Conservation (phyloP, 2,329 filamentous ascomycete species). For the Colletotrichum sp. region DNA sequence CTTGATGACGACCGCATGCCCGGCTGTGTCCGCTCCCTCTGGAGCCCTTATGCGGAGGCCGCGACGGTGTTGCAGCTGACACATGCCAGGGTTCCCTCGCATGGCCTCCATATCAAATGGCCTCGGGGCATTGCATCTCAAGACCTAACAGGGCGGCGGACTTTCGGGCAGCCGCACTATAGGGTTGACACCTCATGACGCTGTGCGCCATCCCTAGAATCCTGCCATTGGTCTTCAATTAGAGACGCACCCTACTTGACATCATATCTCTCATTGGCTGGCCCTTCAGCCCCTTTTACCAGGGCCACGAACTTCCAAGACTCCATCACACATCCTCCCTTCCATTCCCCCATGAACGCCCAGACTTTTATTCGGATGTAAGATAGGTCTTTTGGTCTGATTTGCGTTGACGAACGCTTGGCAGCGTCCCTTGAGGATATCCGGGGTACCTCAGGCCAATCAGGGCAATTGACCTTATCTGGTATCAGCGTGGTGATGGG, state of each 20-base stretch:
- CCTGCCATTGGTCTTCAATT: neutral
- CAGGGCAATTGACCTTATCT: conserved; percentile 1
- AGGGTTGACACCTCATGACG: neutral
- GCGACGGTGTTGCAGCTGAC: neutral
- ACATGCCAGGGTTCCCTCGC: neutral
- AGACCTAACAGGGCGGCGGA: neutral
- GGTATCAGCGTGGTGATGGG: neutral
- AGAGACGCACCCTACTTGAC: neutral
- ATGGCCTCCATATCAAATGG: neutral
- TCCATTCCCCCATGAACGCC: neutral
- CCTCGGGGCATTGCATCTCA: neutral
- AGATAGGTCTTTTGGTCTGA: neutral
- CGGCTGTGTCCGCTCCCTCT: neutral
- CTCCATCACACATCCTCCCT: neutral
- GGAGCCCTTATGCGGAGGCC: neutral
- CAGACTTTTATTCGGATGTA: neutral
- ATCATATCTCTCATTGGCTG: neutral
- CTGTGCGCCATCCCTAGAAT: neutral
- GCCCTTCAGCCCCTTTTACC: neutral
- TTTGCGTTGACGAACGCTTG: neutral
- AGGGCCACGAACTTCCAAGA: neutral
- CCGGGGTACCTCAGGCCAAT: neutral
- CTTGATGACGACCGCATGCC: conserved; percentile 14
- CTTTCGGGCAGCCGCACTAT: neutral
- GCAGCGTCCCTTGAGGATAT: neutral